Conservation (phyloP, 768 basidiomycete species). For the Kockovaella imperatae region DNA sequence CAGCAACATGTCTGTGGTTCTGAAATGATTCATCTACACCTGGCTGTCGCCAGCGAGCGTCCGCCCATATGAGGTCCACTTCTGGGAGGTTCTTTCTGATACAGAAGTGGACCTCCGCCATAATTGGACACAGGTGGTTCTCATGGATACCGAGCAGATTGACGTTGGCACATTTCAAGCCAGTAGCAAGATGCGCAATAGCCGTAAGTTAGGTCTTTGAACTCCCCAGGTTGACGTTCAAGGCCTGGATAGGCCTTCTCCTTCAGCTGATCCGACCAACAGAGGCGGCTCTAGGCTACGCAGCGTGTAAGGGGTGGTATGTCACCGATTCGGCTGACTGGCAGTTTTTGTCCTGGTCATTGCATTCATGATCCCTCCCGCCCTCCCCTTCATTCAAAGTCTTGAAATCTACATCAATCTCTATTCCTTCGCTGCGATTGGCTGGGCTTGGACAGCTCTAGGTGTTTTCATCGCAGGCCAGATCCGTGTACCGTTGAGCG, state of each 20-base stretch:
- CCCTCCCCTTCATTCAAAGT: slow-evolving; percentile 32
- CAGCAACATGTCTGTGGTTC: not conserved
- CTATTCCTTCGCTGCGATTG: slow-evolving; percentile 31
- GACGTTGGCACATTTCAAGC: slow-evolving; percentile 29
- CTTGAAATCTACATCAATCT: slow-evolving; percentile 36
- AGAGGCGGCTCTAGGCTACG: slow-evolving; percentile 29
- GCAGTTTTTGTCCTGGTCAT: slow-evolving; percentile 33
- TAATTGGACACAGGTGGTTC: slow-evolving; percentile 15
- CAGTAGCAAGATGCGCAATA: slow-evolving; percentile 32
- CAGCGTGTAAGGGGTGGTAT: slow-evolving; percentile 29
- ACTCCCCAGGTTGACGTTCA: not conserved
- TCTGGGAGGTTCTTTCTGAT: too few species aligned
- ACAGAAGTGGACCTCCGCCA: too few species aligned
- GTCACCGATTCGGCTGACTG: not conserved
- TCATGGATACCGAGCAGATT: slow-evolving; percentile 30
- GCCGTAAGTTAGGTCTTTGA: slow-evolving; percentile 19
- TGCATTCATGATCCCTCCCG: slow-evolving; percentile 38
- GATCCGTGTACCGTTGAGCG: slow-evolving; percentile 22
- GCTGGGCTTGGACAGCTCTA: slow-evolving; percentile 41
- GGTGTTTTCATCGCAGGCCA: slow-evolving; percentile 32
- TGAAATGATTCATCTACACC: not conserved
- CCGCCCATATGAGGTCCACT: not conserved
- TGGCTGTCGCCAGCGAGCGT: not conserved
- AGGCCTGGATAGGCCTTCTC: slow-evolving; percentile 40
- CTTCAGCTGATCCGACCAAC: slow-evolving; percentile 28